Base-by-base conservation (phyloP, 306 rosid genomes). In the Quercus rubra region DNA sequence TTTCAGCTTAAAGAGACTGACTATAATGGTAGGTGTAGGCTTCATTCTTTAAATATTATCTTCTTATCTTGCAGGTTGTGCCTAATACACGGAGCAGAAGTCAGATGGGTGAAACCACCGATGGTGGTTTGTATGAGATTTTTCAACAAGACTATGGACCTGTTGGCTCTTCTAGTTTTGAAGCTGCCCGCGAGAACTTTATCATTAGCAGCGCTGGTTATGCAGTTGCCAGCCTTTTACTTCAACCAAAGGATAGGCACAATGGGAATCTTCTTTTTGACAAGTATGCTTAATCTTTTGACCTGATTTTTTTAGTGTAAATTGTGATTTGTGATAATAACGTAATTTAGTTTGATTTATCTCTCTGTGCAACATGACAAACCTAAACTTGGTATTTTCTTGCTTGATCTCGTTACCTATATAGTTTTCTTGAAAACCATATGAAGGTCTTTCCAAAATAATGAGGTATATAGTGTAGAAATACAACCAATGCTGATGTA, bases 51-150 rank as follows among this genome's bases (percentile, higher is more conserved):
- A 71, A 77, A 68, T 52, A 21, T 5, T 35, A 64, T 76, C 58
- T 75, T 73, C 30, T 70, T 71, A 38, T 76, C 51, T 76, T 82
- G 75, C 91, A 95, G 99, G 99, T 95, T 55, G 98, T 95, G 83
- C 99, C 98, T 55, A 90, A 93, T 76, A 82, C 96, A 9, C 92
- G 98, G 52, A 95, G 97, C 82, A 84, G 97, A 92, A 93, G 98
- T 84, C 99, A 95, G 88, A 95, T 95, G 99, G 99, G 99, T 54
- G 99, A 95, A 86, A 92, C 94, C 49, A 95, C 99, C 17, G 99
- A 95, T 78, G 99, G 99, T 46, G 99, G 99, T 72, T 84, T 95
- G 88, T 87, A 89, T 66, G 99, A 95, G 91, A 91, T 95, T 83
- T 95, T 95, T 83, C 98, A 95, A 73, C 99, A 95, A 84, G 98